phyloP scores from a whole-genome alignment of 225 moss, liverwort and hornwort genomes.

The Pseudoscleropodium purum region DNA sequence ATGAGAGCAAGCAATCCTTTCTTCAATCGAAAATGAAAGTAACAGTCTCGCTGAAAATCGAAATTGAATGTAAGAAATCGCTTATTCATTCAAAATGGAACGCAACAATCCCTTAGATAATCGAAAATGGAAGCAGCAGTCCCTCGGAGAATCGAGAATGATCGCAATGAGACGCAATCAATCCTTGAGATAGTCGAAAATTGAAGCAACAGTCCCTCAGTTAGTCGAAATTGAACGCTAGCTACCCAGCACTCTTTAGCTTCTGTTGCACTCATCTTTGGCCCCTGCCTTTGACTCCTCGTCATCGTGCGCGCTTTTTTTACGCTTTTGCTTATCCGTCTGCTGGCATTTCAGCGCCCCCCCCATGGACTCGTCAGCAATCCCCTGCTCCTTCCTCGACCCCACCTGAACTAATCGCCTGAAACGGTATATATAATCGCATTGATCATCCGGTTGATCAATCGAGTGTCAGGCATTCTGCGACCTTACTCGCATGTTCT shows the following conservation, averaged over 20 bases:
- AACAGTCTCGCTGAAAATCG: not conserved
- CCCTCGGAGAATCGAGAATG: not conserved
- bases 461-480: not conserved
- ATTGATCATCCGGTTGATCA: not conserved
- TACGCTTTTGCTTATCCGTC: slow-evolving; percentile 5
- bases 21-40: not conserved
- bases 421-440: not conserved
- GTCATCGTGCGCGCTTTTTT: not conserved
- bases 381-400: not conserved
- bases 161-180: not conserved
- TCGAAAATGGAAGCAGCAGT: not conserved
- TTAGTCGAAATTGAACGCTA: not conserved
- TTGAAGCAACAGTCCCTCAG: not conserved
- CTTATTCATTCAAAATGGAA: not conserved
- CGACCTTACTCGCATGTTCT: not conserved
- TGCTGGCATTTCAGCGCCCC: not conserved
- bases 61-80: not conserved
- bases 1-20: not conserved
- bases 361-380: not conserved
- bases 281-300: not conserved
- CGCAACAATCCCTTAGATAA: not conserved
- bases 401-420: not conserved
- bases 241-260: not conserved
- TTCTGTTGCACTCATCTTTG: not conserved
- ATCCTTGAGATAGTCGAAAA: not conserved